Evolutionary conservation across 2,329 filamentous ascomycete genomes (phyloP).

Genomic region (Trichoderma breve): DNA sequence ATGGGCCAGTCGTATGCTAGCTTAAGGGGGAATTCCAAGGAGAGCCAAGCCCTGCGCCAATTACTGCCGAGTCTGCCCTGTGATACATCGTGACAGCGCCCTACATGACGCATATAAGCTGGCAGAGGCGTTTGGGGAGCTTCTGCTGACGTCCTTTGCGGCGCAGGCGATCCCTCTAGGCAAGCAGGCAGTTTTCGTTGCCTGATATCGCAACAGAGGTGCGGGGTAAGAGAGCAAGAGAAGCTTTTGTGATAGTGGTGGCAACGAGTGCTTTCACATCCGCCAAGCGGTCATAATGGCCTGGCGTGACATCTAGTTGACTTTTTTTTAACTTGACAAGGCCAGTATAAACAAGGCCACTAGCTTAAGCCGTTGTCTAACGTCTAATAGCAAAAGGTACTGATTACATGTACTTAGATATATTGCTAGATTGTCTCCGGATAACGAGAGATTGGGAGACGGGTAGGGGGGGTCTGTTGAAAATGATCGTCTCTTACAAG

Average conservation of each 20-base stretch:
- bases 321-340: background rate
- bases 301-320: background rate
- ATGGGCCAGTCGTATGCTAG: background rate
- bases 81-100: background rate
- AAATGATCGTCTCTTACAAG: background rate
- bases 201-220: background rate
- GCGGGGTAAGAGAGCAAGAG: conserved; percentile 6
- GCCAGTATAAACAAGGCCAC: background rate
- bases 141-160: background rate
- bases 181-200: background rate
- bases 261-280: background rate
- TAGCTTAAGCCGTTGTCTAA: background rate
- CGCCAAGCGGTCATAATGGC: background rate
- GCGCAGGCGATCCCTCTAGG: background rate
- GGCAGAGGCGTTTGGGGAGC: background rate
- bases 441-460: background rate
- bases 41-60: background rate
- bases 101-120: conserved; percentile 11
- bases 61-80: background rate
- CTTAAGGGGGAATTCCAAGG: background rate
- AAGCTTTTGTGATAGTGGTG: conserved; percentile 13
- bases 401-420: background rate
- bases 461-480: background rate
- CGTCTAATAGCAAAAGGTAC: background rate
- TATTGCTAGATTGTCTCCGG: background rate